phyloP scores from a whole-genome alignment of 768 basidiomycete genomes.

The Leccinellum rugosiceps region DNA sequence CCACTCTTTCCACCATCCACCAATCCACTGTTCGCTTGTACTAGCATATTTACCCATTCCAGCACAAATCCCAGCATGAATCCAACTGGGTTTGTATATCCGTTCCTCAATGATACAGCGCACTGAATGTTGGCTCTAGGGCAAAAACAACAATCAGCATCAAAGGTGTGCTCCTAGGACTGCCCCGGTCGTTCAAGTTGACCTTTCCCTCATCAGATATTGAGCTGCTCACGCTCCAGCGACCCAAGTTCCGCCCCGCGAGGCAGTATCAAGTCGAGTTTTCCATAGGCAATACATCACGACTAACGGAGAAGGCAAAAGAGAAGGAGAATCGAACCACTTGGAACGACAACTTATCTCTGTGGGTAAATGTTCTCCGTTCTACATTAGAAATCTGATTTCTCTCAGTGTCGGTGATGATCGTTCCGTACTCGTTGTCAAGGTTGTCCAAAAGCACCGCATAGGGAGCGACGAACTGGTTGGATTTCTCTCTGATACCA shows the following conservation, averaged over 20 bases:
- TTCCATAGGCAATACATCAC: neutral
- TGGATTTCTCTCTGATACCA: too few species aligned
- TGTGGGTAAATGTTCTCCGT: neutral
- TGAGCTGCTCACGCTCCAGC: neutral
- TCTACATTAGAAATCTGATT: too few species aligned
- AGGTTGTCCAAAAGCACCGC: too few species aligned
- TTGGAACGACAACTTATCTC: neutral
- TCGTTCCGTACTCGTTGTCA: too few species aligned
- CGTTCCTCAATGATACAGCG: neutral
- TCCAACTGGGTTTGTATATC: neutral
- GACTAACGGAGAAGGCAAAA: neutral
- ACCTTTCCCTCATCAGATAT: neutral
- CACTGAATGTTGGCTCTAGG: neutral
- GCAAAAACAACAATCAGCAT: neutral
- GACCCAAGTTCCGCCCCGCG: too few species aligned
- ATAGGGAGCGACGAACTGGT: too few species aligned
- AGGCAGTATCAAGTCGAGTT: neutral
- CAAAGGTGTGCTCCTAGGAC: neutral
- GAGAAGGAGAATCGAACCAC: neutral
- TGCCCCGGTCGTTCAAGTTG: too few species aligned
- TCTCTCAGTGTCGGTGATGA: too few species aligned
- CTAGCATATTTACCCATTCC: too few species aligned
- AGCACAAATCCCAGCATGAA: neutral
- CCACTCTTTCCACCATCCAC: too few species aligned
- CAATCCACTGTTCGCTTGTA: too few species aligned